Conservation (phyloP, 179 eudicot genomes). For the Silene coronaria region DNA sequence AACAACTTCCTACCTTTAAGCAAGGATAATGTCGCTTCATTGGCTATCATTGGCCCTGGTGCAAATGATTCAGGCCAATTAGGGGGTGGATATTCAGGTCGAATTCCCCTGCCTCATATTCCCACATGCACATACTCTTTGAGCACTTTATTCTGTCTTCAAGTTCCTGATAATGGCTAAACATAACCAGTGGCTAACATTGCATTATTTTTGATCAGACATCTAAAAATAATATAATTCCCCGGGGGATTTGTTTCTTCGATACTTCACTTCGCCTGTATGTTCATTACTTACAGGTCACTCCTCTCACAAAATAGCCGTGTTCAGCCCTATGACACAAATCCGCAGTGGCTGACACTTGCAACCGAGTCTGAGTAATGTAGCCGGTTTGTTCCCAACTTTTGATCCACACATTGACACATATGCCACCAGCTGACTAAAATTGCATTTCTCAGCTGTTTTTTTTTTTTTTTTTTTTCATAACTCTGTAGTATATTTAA, state of each 20-base stretch:
- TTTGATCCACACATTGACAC: neutral
- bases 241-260: too few species aligned
- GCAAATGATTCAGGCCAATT: constrained; percentile 52
- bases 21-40: constrained; percentile 44
- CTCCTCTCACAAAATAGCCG: neutral
- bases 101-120: constrained; percentile 5
- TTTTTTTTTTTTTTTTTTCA: neutral
- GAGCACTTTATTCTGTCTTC: neutral
- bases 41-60: constrained; percentile 78
- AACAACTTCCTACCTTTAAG: constrained; percentile 59
- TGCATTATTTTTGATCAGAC: neutral
- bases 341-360: too few species aligned
- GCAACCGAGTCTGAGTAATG: too few species aligned
- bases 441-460: too few species aligned
- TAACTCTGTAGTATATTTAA: neutral
- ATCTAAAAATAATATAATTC: too few species aligned
- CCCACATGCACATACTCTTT: neutral
- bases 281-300: too few species aligned
- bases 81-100: constrained; percentile 86
- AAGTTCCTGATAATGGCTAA: neutral
- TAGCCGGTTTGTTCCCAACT: neutral
- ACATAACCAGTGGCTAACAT: neutral
- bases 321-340: neutral
- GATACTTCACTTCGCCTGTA: too few species aligned
- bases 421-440: too few species aligned